phyloP scores from a whole-genome alignment of 208 protist genomes.

The Wallacemonas sp. region DNA sequence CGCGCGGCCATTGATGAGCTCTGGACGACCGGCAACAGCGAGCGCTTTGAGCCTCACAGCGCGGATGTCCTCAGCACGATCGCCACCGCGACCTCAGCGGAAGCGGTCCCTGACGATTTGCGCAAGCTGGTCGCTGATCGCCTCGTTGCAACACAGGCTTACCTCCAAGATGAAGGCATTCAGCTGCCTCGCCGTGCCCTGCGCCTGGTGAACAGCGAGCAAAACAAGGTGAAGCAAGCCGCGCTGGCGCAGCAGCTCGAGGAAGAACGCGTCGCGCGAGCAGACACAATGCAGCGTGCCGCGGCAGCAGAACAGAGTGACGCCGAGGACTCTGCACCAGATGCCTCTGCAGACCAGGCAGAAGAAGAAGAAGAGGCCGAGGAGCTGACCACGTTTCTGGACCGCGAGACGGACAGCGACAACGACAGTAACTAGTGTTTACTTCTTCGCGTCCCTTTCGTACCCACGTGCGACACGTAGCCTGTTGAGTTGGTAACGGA shows the following conservation, averaged over 20 bases:
- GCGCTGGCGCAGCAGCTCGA: conserved; percentile 37
- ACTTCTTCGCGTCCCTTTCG: no score
- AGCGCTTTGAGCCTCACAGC: conserved; percentile 61
- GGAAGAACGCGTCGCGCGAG: conserved; percentile 15
- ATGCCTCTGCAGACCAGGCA: neutral
- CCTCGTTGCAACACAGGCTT: conserved; percentile 56
- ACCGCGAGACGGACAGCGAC: conserved; percentile 6
- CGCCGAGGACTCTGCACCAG: neutral
- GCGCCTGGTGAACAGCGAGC: conserved; percentile 66
- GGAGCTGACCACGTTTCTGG: neutral
- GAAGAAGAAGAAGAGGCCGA: neutral
- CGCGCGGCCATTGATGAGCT: conserved; percentile 39
- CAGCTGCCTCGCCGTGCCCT: conserved; percentile 72
- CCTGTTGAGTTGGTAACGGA: no score
- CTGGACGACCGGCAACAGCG: conserved; percentile 41
- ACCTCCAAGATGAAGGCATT: conserved; percentile 21
- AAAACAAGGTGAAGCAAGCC: conserved; percentile 55
- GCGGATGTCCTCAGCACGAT: conserved; percentile 80
- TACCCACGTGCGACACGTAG: no score
- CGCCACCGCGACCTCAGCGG: conserved; percentile 42
- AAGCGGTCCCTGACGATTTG: conserved; percentile 35
- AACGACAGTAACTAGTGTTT: conserved; percentile 3
- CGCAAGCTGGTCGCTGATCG: conserved; percentile 42
- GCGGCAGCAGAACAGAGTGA: neutral
- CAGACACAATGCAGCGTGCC: conserved; percentile 17